Conservation (phyloP, 208 protist genomes). For the Acanthamoeba triangularis region DNA sequence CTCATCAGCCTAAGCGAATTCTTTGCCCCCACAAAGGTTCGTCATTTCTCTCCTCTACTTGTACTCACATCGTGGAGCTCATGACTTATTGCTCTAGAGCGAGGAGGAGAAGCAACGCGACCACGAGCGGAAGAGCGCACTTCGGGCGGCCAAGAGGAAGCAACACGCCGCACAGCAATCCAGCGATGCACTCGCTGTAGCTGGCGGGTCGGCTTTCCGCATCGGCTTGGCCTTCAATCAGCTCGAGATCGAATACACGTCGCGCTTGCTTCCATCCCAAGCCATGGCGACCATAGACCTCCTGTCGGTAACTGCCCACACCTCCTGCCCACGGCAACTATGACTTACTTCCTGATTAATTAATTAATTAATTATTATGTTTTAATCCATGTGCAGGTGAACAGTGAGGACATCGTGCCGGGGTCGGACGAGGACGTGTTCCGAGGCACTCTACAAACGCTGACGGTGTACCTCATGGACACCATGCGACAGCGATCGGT, state of each 20-base stretch:
- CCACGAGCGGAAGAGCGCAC: not conserved
- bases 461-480: constrained; percentile 56
- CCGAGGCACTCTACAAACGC: not conserved
- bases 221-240: not conserved
- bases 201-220: not conserved
- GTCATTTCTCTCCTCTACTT: not conserved
- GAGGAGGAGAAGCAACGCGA: not conserved
- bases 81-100: not conserved
- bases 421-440: constrained; percentile 16
- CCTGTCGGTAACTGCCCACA: not conserved
- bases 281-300: constrained; percentile 40
- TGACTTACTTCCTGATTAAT: not conserved
- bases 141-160: not conserved
- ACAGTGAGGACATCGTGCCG: constrained; percentile 17
- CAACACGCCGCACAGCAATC: not conserved
- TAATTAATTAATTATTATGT: not conserved
- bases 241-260: constrained; percentile 51
- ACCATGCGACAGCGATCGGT: constrained; percentile 12
- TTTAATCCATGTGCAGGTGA: not conserved
- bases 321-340: not conserved
- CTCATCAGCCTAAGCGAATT: constrained; percentile 30
- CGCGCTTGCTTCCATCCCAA: constrained; percentile 1
- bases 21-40: constrained; percentile 7
- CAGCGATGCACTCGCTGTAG: not conserved
- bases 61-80: not conserved